Evolutionary conservation across 1,284 basidiomycete species (phyloP), one percentile per base, ranked within the genome.

Genomic region (Ustilago tritici): DNA sequence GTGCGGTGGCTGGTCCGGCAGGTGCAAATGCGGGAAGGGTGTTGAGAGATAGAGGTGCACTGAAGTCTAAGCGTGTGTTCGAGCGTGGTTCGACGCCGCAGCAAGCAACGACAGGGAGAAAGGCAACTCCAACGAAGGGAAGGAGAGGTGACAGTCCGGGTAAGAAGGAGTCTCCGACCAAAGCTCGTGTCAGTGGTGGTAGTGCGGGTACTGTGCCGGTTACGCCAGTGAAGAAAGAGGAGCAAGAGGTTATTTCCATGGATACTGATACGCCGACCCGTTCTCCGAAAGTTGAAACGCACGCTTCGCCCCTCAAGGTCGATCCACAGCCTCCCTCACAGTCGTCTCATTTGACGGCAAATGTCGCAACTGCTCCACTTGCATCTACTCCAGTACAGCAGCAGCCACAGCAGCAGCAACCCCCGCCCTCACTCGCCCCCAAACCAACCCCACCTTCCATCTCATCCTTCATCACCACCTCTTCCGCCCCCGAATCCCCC

Each of bases 91-190:
- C 54, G 12, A 55, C 65, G 11, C 50, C 64, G 4, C 60, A 53
- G 14, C 46, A 36, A 14, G 4, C 32, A 47, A 38, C 59, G 41
- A 38, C 40, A 32, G 47, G 35, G 15, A 58, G 61, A 28, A 67
- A 62, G 32, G 40, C 56, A 19, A 65, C 68, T 2, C 68, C 62
- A 31, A 53, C 62, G n/a, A 63, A 52, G 32, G 61, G 34, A 19
- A 49, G 4, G 31, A 54, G 31, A 36, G 47, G 49, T 10, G 43
- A 59, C 9, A 69, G 56, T 14, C 61, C 66, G 43, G 56, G 23
- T 52, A 70, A 65, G 62, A 65, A 41, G 36, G 62, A 57, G 19
- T 72, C 61, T 11, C 70, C 63, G 3, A 46, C n/a, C 5, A 75
- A 66, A 28, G 62, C 46, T 10, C 56, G 34, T 15, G 34, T 12